phyloP scores from a whole-genome alignment of 2,329 filamentous ascomycete species.

The Cladosporium phlei region DNA sequence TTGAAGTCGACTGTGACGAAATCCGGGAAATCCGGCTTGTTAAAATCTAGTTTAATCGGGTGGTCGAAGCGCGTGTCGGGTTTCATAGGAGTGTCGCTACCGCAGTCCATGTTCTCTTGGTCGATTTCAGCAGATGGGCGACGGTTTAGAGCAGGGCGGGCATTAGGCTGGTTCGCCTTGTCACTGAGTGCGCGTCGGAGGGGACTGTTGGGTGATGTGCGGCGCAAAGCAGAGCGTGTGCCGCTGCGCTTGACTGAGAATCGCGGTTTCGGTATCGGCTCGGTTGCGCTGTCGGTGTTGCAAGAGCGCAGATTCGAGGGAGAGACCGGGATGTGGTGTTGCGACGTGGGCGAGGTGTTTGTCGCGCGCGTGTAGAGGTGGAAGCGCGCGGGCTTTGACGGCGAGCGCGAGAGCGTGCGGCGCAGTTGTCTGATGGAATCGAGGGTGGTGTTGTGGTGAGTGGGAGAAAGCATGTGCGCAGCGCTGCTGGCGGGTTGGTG shows the following conservation, averaged over 20 bases:
- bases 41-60: slow-evolving; percentile 46
- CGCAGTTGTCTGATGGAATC: slow-evolving; percentile 84
- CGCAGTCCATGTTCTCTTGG: slow-evolving; percentile 32
- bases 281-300: slow-evolving; percentile 34
- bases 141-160: slow-evolving; percentile 49
- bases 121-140: slow-evolving; percentile 46
- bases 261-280: slow-evolving; percentile 43
- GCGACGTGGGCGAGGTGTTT: slow-evolving; percentile 34
- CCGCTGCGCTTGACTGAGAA: slow-evolving; percentile 28
- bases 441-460: slow-evolving; percentile 42
- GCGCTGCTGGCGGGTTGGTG: slow-evolving; percentile 62
- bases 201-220: slow-evolving; percentile 75
- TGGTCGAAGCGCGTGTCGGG: slow-evolving; percentile 34
- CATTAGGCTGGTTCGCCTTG: slow-evolving; percentile 67
- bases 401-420: slow-evolving; percentile 86
- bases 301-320: slow-evolving; percentile 42
- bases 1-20: slow-evolving; percentile 47
- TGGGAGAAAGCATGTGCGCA: slow-evolving; percentile 81
- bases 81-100: slow-evolving; percentile 21
- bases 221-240: slow-evolving; percentile 36
- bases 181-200: slow-evolving; percentile 70
- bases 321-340: slow-evolving; percentile 32
- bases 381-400: slow-evolving; percentile 72
- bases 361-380: slow-evolving; percentile 54
- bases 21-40: slow-evolving; percentile 22